A percentile compares a stretch with the other conserved stretches of the same genome.
phyloP scores from a whole-genome alignment of 2,329 filamentous ascomycete genomes.

The Microcyclospora tardicrescens region DNA sequence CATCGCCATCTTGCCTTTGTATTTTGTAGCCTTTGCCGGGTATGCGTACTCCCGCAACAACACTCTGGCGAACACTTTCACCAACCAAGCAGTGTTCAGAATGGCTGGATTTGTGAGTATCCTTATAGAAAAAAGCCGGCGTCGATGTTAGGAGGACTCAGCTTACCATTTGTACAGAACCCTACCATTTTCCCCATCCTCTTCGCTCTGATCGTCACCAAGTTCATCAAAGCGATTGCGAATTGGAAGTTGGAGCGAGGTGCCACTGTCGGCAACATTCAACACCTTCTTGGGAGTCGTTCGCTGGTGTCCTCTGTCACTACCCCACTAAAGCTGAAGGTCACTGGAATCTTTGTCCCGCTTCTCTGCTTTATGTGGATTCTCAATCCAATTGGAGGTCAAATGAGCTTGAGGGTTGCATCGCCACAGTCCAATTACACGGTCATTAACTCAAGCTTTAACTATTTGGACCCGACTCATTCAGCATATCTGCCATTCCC shows the following conservation, averaged over 20 bases:
- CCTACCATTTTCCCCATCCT: slow-evolving; percentile 9
- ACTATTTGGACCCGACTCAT: too few species aligned
- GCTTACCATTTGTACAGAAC: slow-evolving; percentile 3
- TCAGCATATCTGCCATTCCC: too few species aligned
- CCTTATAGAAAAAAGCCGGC: not conserved
- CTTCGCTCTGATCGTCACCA: slow-evolving; percentile 5
- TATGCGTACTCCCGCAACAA: slow-evolving; percentile 4
- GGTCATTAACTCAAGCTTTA: too few species aligned
- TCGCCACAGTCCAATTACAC: not conserved
- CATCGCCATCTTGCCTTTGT: slow-evolving; percentile 3
- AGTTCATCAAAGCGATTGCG: slow-evolving; percentile 7
- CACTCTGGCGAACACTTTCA: slow-evolving; percentile 2
- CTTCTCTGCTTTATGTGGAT: not conserved
- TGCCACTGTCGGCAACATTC: slow-evolving; percentile 6
- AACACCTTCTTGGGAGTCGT: slow-evolving; percentile 6
- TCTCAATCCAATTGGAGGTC: slow-evolving; percentile 1
- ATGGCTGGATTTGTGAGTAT: slow-evolving; percentile 5
- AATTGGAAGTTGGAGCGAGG: slow-evolving; percentile 6
- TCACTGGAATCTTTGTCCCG: not conserved
- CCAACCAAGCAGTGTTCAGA: slow-evolving; percentile 4
- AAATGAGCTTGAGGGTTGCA: slow-evolving; percentile 3
- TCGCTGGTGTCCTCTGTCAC: slow-evolving; percentile 5
- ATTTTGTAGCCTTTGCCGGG: slow-evolving; percentile 6
- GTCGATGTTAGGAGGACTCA: not conserved
- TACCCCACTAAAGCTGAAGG: slow-evolving; percentile 4